Conservation (phyloP, 345 rosid genomes). For the Eutrema yunnanense region DNA sequence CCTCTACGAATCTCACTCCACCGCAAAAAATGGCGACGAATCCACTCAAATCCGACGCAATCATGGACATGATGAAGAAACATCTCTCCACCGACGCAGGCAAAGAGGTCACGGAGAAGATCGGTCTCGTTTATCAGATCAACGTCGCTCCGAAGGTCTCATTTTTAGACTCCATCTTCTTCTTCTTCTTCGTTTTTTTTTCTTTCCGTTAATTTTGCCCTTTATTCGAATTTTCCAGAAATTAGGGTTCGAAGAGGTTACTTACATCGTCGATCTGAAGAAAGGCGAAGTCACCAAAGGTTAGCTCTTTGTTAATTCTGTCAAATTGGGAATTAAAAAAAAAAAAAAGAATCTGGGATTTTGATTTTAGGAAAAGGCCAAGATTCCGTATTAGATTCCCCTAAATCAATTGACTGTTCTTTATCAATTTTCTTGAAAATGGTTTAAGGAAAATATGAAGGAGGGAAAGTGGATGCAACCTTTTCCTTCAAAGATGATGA, state of each 20-base stretch:
- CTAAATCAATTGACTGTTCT: background rate
- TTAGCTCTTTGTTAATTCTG: constrained; percentile 7
- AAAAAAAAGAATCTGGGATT: background rate
- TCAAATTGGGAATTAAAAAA: background rate
- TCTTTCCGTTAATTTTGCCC: background rate
- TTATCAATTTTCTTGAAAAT: background rate
- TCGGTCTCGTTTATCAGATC: constrained; percentile 83
- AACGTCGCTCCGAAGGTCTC: constrained; percentile 90
- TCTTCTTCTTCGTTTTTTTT: background rate
- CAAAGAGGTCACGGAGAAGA: constrained; percentile 49
- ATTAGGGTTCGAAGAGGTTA: constrained; percentile 83
- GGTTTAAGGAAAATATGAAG: constrained; percentile 60
- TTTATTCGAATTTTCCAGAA: constrained; percentile 37
- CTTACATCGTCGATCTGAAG: constrained; percentile 77
- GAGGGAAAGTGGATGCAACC: constrained; percentile 84
- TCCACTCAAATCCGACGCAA: constrained; percentile 59
- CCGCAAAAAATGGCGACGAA: constrained; percentile 41
- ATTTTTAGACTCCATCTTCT: background rate
- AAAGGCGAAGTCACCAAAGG: constrained; percentile 88
- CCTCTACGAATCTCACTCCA: background rate
- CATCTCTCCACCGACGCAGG: constrained; percentile 78
- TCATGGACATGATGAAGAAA: constrained; percentile 64
- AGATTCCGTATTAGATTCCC: background rate
- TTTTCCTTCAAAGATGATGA: constrained; percentile 89
- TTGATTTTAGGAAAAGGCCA: constrained; percentile 29